Conservation (phyloP, 2,329 filamentous ascomycete genomes). For the Pyricularia sp. region DNA sequence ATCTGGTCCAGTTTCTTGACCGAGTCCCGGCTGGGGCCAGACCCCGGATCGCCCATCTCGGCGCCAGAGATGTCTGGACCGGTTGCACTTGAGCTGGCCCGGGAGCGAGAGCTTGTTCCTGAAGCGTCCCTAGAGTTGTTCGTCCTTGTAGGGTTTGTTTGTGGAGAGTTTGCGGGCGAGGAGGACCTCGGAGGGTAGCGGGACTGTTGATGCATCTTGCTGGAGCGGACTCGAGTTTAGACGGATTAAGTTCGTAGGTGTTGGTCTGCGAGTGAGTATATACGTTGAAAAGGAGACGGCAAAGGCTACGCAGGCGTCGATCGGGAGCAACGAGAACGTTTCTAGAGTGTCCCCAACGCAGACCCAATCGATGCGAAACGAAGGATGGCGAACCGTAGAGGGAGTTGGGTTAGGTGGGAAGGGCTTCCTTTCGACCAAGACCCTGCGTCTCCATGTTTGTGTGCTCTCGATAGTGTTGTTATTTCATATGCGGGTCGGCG, state of each 20-base stretch:
- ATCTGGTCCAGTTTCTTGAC: constrained; percentile 84
- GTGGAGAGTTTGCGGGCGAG: constrained; percentile 63
- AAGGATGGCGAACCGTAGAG: neutral
- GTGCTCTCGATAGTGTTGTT: neutral
- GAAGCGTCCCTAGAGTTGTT: constrained; percentile 64
- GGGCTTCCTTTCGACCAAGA: neutral
- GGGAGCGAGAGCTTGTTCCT: constrained; percentile 26
- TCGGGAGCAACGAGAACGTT: neutral
- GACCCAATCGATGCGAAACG: neutral
- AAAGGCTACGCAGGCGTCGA: neutral
- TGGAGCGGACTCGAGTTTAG: neutral
- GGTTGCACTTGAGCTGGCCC: constrained; percentile 32
- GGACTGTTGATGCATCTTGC: constrained; percentile 79
- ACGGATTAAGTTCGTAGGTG: neutral
- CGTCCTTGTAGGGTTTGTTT: constrained; percentile 61
- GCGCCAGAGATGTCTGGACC: constrained; percentile 21
- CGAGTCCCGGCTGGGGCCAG: constrained; percentile 52
- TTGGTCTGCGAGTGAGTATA: neutral
- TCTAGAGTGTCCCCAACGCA: neutral
- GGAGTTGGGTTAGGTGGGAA: neutral
- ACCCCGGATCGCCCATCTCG: constrained; percentile 14
- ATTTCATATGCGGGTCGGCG: neutral
- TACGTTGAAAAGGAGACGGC: neutral
- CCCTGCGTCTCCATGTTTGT: constrained; percentile 5
- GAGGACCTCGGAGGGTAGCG: constrained; percentile 63